Conservation (phyloP, 176 grass and related monocot species). For the Juncus effusus region DNA sequence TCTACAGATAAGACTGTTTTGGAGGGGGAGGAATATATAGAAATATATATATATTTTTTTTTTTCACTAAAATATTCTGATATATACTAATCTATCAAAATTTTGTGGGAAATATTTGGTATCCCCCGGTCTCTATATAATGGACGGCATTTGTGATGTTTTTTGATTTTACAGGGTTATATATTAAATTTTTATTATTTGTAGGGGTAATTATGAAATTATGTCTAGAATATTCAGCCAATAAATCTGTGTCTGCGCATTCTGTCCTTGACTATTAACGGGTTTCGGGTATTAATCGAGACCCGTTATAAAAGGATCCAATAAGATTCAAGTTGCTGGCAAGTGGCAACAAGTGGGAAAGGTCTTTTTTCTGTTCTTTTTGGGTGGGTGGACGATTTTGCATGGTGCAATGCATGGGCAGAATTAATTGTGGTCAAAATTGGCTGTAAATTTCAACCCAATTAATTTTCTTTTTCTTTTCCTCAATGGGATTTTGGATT, state of each 20-base stretch:
- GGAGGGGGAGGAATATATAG: too few relatives aligned
- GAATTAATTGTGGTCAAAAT: constrained; percentile 24
- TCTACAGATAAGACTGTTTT: too few relatives aligned
- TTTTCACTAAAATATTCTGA: too few relatives aligned
- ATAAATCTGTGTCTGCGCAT: background rate
- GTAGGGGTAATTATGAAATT: too few relatives aligned
- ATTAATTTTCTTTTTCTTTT: background rate
- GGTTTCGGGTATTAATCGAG: background rate
- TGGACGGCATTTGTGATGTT: too few relatives aligned
- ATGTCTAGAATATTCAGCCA: background rate
- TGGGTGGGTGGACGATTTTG: constrained; percentile 3
- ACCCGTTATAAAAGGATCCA: background rate
- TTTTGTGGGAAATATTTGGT: too few relatives aligned
- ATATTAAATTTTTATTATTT: too few relatives aligned
- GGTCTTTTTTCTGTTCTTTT: background rate
- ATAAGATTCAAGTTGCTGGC: background rate
- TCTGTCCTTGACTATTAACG: background rate
- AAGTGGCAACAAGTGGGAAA: constrained; percentile 19
- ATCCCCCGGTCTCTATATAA: too few relatives aligned
- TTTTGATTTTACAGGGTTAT: too few relatives aligned
- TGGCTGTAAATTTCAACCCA: constrained; percentile 21
- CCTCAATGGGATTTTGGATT: too few relatives aligned
- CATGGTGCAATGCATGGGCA: constrained; percentile 17
- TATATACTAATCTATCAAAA: too few relatives aligned
- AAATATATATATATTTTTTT: too few relatives aligned